These are phyloP conservation scores for Aspergillus hiratsukae DNA, from an alignment of 2,329 filamentous ascomycete species.

Conservation along the genomic window DNA sequence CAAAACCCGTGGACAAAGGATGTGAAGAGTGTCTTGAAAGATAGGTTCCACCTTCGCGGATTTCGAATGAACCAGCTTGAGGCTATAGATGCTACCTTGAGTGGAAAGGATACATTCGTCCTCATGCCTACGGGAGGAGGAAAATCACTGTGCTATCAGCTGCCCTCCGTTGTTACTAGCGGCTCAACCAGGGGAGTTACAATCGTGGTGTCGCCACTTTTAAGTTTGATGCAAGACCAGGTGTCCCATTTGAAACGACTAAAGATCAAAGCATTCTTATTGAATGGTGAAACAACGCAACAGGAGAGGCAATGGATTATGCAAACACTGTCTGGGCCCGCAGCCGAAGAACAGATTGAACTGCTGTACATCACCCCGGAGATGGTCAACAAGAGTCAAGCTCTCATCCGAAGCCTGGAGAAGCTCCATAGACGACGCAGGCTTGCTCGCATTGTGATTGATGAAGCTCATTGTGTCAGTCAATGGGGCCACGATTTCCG, in stretches of 20 bases:
- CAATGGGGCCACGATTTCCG: conserved; percentile 99
- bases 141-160: conserved; percentile 93
- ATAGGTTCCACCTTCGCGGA: conserved; percentile 76
- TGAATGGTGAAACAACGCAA: conserved; percentile 70
- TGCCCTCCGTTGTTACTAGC: conserved; percentile 77
- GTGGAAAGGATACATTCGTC: conserved; percentile 85
- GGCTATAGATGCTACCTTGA: conserved; percentile 88
- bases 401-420: conserved; percentile 62
- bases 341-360: conserved; percentile 73
- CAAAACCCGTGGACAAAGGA: conserved; percentile 77
- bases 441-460: conserved; percentile 88
- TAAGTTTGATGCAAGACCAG: conserved; percentile 97
- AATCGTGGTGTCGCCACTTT: conserved; percentile 86
- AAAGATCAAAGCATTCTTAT: conserved; percentile 71
- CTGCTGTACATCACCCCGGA: conserved; percentile 94
- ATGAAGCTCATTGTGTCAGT: conserved; percentile 98
- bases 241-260: conserved; percentile 74
- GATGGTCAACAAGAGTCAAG: conserved; percentile 80
- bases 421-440: conserved; percentile 65
- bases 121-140: conserved; percentile 97
- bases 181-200: conserved; percentile 82
- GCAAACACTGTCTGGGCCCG: conserved; percentile 55
- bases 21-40: conserved; percentile 72
- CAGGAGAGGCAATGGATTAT: conserved; percentile 65
- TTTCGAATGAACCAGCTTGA: conserved; percentile 91